phyloP scores from a whole-genome alignment of 306 rosid species.

The Aeschynomene evenia region DNA sequence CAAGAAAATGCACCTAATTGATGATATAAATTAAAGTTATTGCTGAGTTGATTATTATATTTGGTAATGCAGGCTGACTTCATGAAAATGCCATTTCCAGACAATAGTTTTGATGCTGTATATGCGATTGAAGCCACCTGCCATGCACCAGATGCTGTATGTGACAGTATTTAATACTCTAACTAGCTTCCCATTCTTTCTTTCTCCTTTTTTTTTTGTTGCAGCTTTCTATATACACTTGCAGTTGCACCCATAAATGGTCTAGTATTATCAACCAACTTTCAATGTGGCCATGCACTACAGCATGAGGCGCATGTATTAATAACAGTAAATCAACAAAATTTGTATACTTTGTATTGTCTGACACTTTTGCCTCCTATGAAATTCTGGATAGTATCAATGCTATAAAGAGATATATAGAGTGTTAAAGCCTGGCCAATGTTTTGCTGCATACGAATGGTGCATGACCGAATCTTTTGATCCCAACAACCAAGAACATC shows the following conservation, averaged over 20 bases:
- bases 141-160: conserved; percentile 94
- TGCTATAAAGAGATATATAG: conserved; percentile 94
- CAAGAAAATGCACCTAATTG: not conserved
- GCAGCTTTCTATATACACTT: not conserved
- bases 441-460: conserved; percentile 97
- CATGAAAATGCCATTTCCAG: conserved; percentile 90
- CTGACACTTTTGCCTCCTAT: conserved; percentile 15
- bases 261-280: not conserved
- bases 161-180: conserved; percentile 20
- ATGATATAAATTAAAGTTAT: not conserved
- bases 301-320: conserved; percentile 2
- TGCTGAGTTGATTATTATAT: conserved; percentile 13
- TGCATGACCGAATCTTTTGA: conserved; percentile 91
- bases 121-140: conserved; percentile 99
- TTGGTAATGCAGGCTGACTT: conserved; percentile 81
- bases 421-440: conserved; percentile 90
- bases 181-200: not conserved
- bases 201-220: not conserved
- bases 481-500: conserved; percentile 68
- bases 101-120: conserved; percentile 81
- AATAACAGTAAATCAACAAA: conserved; percentile 9
- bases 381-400: conserved; percentile 53
- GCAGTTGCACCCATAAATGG: not conserved
- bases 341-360: conserved; percentile 21
- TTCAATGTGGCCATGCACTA: conserved; percentile 3